phyloP scores from a whole-genome alignment of 2,329 filamentous ascomycete genomes.

The Penicillium sp. region DNA sequence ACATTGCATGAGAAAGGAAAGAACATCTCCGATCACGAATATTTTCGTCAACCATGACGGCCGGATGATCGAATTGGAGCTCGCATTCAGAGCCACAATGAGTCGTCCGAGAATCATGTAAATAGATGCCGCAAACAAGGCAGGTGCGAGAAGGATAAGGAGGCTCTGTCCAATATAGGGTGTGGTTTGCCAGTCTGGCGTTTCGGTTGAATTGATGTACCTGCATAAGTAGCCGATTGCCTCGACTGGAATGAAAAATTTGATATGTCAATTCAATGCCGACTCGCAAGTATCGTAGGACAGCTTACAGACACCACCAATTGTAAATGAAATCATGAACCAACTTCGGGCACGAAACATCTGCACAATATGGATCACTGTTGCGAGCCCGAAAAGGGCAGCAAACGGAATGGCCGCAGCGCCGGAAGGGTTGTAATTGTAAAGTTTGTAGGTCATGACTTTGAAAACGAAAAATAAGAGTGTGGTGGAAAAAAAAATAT shows the following conservation, averaged over 20 bases:
- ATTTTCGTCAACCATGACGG: slow-evolving; percentile 32
- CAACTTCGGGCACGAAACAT: slow-evolving; percentile 24
- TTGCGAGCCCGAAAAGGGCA: slow-evolving; percentile 34
- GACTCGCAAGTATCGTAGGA: too few relatives aligned
- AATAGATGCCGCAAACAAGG: slow-evolving; percentile 30
- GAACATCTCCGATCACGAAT: slow-evolving; percentile 31
- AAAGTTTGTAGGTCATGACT: slow-evolving; percentile 19
- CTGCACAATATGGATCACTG: slow-evolving; percentile 21
- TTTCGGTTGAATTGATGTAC: slow-evolving; percentile 20
- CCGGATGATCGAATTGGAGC: slow-evolving; percentile 23
- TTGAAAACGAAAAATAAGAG: neutral
- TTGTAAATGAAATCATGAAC: slow-evolving; percentile 46
- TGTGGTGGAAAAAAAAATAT: neutral
- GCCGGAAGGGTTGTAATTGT: slow-evolving; percentile 24
- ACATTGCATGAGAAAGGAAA: slow-evolving; percentile 32
- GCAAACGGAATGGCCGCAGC: slow-evolving; percentile 18
- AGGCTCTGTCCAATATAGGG: slow-evolving; percentile 29
- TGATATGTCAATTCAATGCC: neutral
- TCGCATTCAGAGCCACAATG: slow-evolving; percentile 23
- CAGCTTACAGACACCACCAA: slow-evolving; percentile 35
- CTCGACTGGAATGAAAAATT: slow-evolving; percentile 14
- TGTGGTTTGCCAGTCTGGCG: slow-evolving; percentile 25
- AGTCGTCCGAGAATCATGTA: slow-evolving; percentile 32
- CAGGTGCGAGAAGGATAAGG: slow-evolving; percentile 27
- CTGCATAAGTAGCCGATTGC: slow-evolving; percentile 19